Evolutionary conservation across 441 rosid genomes (phyloP).

Genomic region (Corymbia citriodora): DNA sequence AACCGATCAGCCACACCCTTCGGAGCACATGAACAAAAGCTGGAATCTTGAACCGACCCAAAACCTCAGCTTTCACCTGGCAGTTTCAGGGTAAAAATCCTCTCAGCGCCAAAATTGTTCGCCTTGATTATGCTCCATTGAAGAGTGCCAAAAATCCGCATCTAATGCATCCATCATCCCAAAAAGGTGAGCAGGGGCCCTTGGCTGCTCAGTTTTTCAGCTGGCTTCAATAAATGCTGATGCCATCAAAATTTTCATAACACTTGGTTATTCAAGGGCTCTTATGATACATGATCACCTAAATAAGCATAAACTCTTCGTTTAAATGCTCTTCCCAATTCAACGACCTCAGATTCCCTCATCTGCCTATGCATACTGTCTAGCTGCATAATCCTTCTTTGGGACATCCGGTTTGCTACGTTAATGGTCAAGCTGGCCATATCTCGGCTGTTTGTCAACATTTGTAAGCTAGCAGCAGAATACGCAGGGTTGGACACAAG

Average conservation of each 20-base stretch:
- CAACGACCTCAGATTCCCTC: constrained; percentile 57
- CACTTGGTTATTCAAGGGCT: neutral
- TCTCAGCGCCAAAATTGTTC: neutral
- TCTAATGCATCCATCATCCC: neutral
- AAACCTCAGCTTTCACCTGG: neutral
- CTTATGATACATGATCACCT: constrained; percentile 31
- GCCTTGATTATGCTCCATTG: neutral
- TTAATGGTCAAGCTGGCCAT: constrained; percentile 72
- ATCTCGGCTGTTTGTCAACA: constrained; percentile 64
- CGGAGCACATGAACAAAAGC: neutral
- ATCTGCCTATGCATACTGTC: constrained; percentile 30
- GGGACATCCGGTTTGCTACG: constrained; percentile 64
- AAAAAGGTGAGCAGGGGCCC: neutral
- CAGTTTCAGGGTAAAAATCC: neutral
- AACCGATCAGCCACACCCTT: neutral
- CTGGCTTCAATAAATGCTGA: neutral
- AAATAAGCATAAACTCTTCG: constrained; percentile 59
- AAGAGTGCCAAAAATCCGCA: neutral
- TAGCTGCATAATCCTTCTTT: constrained; percentile 21
- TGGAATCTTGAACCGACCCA: neutral
- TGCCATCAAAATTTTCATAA: neutral
- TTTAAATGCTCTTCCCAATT: constrained; percentile 61
- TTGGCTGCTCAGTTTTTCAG: neutral
- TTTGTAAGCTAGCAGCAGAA: constrained; percentile 48
- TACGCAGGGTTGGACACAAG: constrained; percentile 55